Evolutionary conservation across 2,329 filamentous ascomycete species (phyloP).

Genomic region (Mycosphaerella sp.): DNA sequence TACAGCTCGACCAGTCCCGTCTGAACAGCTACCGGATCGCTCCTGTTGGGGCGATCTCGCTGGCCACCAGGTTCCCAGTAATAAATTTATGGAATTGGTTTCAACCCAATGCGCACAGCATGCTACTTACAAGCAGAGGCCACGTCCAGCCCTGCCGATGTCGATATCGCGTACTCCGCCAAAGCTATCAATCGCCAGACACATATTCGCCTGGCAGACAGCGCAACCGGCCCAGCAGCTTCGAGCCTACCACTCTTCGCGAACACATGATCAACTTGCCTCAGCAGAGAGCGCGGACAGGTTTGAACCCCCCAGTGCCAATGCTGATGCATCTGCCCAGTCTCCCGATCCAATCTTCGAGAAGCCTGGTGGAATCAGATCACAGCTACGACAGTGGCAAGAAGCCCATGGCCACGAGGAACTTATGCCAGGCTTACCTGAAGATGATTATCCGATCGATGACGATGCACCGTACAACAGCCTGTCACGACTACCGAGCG

Average conservation of each 20-base stretch:
- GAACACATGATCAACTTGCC: background rate
- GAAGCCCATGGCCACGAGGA: constrained; percentile 32
- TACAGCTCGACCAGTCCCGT: too few species aligned
- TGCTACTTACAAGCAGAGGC: background rate
- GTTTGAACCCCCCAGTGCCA: background rate
- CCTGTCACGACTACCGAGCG: constrained; percentile 29
- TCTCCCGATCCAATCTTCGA: background rate
- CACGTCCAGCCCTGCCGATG: background rate
- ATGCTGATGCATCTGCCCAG: background rate
- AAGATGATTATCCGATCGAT: constrained; percentile 21
- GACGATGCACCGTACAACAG: constrained; percentile 28
- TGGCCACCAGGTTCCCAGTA: too few species aligned
- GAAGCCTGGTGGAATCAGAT: constrained; percentile 30
- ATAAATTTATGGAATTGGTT: too few species aligned
- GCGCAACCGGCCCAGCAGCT: background rate
- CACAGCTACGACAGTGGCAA: constrained; percentile 42
- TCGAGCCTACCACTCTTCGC: constrained; percentile 8
- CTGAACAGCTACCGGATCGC: too few species aligned
- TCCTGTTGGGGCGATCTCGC: too few species aligned
- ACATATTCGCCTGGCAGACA: background rate
- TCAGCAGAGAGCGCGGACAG: background rate
- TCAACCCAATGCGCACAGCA: too few species aligned
- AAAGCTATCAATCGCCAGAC: background rate
- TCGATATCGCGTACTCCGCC: background rate
- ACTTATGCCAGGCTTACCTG: constrained; percentile 12